Base-by-base conservation (phyloP, 441 rosid genomes). In the Hypseocharis bilobata region DNA sequence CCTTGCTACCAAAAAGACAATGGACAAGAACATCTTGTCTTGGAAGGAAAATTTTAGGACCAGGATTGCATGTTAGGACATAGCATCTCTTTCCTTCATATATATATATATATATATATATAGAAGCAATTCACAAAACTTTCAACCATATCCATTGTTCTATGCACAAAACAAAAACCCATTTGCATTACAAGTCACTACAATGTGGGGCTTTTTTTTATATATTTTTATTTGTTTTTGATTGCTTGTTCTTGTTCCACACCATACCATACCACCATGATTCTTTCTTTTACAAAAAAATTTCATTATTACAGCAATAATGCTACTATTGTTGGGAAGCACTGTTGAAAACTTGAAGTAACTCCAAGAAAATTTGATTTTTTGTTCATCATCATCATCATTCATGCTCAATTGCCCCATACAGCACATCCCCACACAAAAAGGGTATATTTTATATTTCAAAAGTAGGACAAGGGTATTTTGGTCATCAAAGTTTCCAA, bases 401-500 rank as follows among this genome's bases (percentile, higher is more conserved):
- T 23, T 54, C 56, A 32, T 25, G 57, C 56, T 54, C 52, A 30
- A 11, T 23, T 14, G 17, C 49, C 19, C 6, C 49, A 3, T 8
- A 0, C 36, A 32, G 3, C 19, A 14, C 49, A 44, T 13, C 16
- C 49, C 3, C n/a, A 19, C 20, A 51, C 5, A 11, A 65, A 36
- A 45, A 19, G 27, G 27, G 27, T 7, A 51, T 17, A 51, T 51
- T 51, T 51, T 32, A 47, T 32, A 8, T 58, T 8, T 30, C 4
- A 25, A 20, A 60, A 64, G 45, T 11, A 44, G 16, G 19, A 14
- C 64, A 59, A n/a, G 30, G 73, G 60, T 51, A 23, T 45, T 67
- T 57, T 25, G 5, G 75, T 57, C 40, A 42, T 20, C 38, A 20
- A 44, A 20, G 26, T 25, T 51, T 60, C 13, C 45, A 54, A 57